phyloP scores from a whole-genome alignment of 2,329 filamentous ascomycete species.

The Aspergillus ochraceus region DNA sequence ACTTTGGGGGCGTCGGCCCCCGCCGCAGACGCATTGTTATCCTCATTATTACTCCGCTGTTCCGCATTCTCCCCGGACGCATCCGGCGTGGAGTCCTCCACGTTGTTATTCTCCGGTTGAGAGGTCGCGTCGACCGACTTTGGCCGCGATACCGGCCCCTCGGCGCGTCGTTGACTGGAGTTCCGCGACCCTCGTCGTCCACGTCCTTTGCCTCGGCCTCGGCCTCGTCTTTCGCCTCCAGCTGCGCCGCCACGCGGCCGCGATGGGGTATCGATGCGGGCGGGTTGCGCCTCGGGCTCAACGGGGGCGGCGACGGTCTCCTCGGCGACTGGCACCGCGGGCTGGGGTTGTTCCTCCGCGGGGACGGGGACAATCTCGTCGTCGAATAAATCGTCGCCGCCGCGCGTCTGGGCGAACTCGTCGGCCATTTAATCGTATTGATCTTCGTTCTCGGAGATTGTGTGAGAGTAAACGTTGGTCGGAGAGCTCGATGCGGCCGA shows the following conservation, averaged over 20 bases:
- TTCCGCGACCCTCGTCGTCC: constrained; percentile 21
- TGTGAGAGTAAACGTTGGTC: constrained; percentile 4
- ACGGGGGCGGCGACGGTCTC: constrained; percentile 14
- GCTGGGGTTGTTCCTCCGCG: constrained; percentile 27
- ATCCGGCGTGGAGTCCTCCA: constrained; percentile 18
- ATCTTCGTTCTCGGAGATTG: background rate
- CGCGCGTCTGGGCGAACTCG: constrained; percentile 52
- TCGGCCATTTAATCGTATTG: constrained; percentile 21
- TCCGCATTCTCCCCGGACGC: constrained; percentile 11
- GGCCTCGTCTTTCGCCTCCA: constrained; percentile 30
- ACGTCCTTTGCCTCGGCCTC: constrained; percentile 29
- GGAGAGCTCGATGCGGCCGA: constrained; percentile 12
- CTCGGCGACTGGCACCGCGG: constrained; percentile 17
- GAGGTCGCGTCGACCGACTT: constrained; percentile 17
- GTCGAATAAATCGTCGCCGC: constrained; percentile 52
- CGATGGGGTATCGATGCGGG: constrained; percentile 25
- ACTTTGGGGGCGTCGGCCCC: constrained; percentile 30
- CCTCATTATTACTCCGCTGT: constrained; percentile 19
- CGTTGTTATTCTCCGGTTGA: constrained; percentile 11
- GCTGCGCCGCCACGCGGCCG: constrained; percentile 22
- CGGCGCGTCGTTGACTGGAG: constrained; percentile 19
- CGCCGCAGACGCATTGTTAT: constrained; percentile 14
- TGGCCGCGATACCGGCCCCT: constrained; percentile 14
- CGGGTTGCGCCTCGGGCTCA: constrained; percentile 9
- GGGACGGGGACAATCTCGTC: constrained; percentile 51